Evolutionary conservation across 2,329 filamentous ascomycete genomes (phyloP).

Genomic region (Cylindrodendrum hubeiense): DNA sequence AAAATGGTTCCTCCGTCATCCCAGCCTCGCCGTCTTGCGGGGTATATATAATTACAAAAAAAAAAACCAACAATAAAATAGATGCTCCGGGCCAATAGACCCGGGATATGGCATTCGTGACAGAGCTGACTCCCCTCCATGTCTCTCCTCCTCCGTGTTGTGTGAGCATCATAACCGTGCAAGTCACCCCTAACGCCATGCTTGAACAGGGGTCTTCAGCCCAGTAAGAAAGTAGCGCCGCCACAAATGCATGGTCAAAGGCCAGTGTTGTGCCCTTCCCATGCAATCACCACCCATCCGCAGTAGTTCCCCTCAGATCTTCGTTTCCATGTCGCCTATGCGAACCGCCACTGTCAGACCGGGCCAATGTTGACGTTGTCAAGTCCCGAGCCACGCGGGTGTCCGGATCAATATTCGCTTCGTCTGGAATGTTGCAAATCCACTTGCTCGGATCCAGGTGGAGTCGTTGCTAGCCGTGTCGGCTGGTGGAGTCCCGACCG

Average conservation of each 20-base stretch:
- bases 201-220: constrained; percentile 39
- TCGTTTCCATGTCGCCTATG: constrained; percentile 28
- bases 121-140: background rate
- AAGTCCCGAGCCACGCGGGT: constrained; percentile 5
- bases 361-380: constrained; percentile 15
- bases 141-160: constrained; percentile 7
- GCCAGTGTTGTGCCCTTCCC: constrained; percentile 24
- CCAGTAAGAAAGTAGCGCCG: constrained; percentile 45
- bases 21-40: constrained; percentile 29
- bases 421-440: constrained; percentile 4
- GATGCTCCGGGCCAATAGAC: constrained; percentile 18
- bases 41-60: constrained; percentile 31
- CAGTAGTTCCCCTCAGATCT: constrained; percentile 30
- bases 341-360: constrained; percentile 27
- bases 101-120: constrained; percentile 23
- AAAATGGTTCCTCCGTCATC: constrained; percentile 33
- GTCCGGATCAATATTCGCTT: background rate
- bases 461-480: background rate
- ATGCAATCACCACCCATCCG: constrained; percentile 24
- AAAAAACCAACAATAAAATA: constrained; percentile 18
- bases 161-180: constrained; percentile 33
- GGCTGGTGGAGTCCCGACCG: background rate
- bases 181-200: constrained; percentile 31
- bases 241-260: constrained; percentile 33
- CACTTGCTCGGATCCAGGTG: constrained; percentile 12